Conservation (phyloP, 2,329 filamentous ascomycete genomes). For the Eurotiales sp. region DNA sequence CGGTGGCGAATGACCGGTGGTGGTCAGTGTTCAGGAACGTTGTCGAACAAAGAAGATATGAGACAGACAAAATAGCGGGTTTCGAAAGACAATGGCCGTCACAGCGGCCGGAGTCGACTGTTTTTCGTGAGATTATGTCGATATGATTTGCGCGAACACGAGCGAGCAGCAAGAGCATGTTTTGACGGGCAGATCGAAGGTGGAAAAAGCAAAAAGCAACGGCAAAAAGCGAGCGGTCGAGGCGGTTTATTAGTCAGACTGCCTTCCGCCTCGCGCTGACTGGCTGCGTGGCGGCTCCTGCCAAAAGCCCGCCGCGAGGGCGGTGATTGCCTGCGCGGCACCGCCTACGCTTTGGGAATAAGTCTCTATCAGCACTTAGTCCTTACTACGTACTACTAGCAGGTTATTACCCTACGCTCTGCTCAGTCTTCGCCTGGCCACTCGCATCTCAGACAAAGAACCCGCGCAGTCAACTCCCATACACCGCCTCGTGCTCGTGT, state of each 20-base stretch:
- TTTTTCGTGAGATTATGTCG: background rate
- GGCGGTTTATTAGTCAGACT: background rate
- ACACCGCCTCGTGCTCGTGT: background rate
- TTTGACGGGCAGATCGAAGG: conserved; percentile 19
- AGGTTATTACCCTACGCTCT: too few relatives aligned
- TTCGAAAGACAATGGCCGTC: background rate
- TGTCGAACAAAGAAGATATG: background rate
- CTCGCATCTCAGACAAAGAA: too few relatives aligned
- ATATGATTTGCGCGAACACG: background rate
- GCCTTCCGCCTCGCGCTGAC: conserved; percentile 14
- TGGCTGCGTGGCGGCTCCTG: conserved; percentile 13
- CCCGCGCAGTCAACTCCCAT: background rate
- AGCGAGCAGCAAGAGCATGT: background rate
- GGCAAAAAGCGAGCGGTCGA: conserved; percentile 37
- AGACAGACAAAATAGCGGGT: background rate
- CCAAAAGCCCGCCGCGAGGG: conserved; percentile 5
- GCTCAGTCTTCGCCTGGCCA: too few relatives aligned
- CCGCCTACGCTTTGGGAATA: conserved; percentile 15
- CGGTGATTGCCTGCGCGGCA: conserved; percentile 13
- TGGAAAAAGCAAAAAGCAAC: conserved; percentile 24
- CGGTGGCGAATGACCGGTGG: conserved; percentile 14
- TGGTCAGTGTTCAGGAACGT: conserved; percentile 14
- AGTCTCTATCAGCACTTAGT: too few relatives aligned
- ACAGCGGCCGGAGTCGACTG: background rate
- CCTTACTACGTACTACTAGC: too few relatives aligned